A percentile compares a stretch with the other conserved stretches of the same genome.
Evolutionary conservation across 1,139 yeast species (phyloP).

Genomic region (Meyerozyma smithsonii): DNA sequence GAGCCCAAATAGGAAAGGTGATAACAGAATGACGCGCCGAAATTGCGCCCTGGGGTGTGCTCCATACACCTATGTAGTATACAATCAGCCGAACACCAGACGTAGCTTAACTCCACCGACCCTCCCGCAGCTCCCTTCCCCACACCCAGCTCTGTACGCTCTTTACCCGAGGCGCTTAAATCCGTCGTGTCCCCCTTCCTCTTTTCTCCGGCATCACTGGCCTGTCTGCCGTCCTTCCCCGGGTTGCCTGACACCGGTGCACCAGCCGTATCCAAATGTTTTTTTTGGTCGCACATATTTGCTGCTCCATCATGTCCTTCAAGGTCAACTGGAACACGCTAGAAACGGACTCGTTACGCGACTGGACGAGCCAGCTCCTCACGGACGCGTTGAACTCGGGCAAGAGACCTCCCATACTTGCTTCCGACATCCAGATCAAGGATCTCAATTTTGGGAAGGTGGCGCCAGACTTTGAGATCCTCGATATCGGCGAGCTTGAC

Average conservation of each 20-base stretch:
- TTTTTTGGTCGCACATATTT: not conserved
- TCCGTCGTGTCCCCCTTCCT: too few species aligned
- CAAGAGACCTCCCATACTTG: constrained; percentile 68
- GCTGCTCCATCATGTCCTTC: constrained; percentile 55
- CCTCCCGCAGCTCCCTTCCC: too few species aligned
- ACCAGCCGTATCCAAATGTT: not conserved
- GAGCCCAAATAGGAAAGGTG: not conserved
- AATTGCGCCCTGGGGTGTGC: too few species aligned
- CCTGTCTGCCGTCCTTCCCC: too few species aligned
- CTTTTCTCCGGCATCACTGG: too few species aligned
- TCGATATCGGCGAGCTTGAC: constrained; percentile 83
- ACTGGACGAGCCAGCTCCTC: constrained; percentile 64
- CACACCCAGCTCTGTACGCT: too few species aligned
- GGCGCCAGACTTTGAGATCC: constrained; percentile 75
- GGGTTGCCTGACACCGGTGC: not conserved
- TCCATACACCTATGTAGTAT: too few species aligned
- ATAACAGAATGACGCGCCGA: too few species aligned
- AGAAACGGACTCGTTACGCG: constrained; percentile 61
- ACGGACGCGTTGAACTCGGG: constrained; percentile 78
- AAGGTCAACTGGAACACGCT: constrained; percentile 77
- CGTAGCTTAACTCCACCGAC: too few species aligned
- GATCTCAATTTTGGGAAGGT: constrained; percentile 74
- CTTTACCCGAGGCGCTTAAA: too few species aligned
- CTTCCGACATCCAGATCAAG: constrained; percentile 66
- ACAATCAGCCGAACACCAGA: too few species aligned